Base-by-base conservation (phyloP, 306 rosid genomes). In the Pterocarpus santalinus region DNA sequence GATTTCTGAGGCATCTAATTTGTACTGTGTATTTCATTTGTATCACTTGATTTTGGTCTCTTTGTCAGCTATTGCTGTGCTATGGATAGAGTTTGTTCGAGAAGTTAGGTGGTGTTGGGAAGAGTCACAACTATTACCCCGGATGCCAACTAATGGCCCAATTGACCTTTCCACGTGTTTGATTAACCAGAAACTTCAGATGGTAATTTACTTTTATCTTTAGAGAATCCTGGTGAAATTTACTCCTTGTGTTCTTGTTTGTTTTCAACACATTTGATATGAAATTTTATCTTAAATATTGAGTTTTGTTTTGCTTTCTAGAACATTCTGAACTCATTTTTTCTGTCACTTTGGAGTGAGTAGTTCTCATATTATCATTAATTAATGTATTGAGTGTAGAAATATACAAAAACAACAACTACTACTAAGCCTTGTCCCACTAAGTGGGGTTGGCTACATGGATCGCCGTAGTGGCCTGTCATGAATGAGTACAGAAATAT, bases 41-140 rank as follows among this genome's bases (percentile, higher is more conserved):
- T 68, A 44, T 83, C 73, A 75, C 82, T 38, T 35, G 62, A 70
- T 66, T 77, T 68, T 83, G 46, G 73, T 81, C 58, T 83, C 47
- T 83, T 69, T 51, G 58, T 83, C 90, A 95, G 98, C 98, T 83
- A 91, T 93, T 85, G 88, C 97, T 66, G 85, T 86, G 82, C 85
- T 95, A 57, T 95, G 99, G 99, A 78, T 91, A 83, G 97, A 95
- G 89, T 95, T 93, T 93, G 96, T 91, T 87, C 89, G 94, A 72
- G 99, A 95, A 87, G 97, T 91, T 81, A 86, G 97, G 83, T 93
- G 99, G 99, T 95, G 90, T 84, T 95, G 99, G 98, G 99, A 95
- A 88, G 97, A 95, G 90, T 87, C 94, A 67, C 99, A 93, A 62
- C 88, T 91, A 35, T 88, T 95, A 82, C 97, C 99, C 47, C 87